Percentiles rank a stretch among this genome's conserved stretches.
phyloP scores from a whole-genome alignment of 2,329 filamentous ascomycete species.

The Diaporthe citrichinensis region DNA sequence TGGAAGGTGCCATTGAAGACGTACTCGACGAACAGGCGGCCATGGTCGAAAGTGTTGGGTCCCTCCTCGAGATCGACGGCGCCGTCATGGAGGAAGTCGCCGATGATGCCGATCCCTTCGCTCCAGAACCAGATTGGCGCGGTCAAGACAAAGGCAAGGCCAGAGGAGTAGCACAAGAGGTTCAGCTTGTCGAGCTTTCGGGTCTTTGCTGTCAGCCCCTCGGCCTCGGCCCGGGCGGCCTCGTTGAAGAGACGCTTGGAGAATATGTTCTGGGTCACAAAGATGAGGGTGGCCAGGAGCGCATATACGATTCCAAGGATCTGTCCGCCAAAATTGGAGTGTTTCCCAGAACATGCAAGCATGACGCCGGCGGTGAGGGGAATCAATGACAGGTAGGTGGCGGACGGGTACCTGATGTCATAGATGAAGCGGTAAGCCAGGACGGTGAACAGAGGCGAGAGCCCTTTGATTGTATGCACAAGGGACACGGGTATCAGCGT shows the following conservation, averaged over 20 bases:
- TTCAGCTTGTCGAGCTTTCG: slow-evolving; percentile 97
- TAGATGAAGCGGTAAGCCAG: slow-evolving; percentile 92
- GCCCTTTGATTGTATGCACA: slow-evolving; percentile 97
- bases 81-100: slow-evolving; percentile 86
- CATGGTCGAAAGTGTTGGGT: slow-evolving; percentile 81
- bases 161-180: slow-evolving; percentile 95
- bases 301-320: slow-evolving; percentile 92
- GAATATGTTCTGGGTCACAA: slow-evolving; percentile 98
- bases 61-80: slow-evolving; percentile 72
- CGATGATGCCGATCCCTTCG: slow-evolving; percentile 84
- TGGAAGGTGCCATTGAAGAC: slow-evolving; percentile 98
- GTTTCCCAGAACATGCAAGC: slow-evolving; percentile 91
- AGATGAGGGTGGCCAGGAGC: slow-evolving; percentile 90
- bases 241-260: slow-evolving; percentile 99
- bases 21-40: slow-evolving; percentile 84
- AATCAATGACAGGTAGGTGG: slow-evolving; percentile 91
- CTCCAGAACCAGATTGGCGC: slow-evolving; percentile 93
- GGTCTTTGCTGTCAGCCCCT: slow-evolving; percentile 72
- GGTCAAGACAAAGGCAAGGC: slow-evolving; percentile 89
- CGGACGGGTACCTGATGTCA: slow-evolving; percentile 86
- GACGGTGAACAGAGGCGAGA: slow-evolving; percentile 96
- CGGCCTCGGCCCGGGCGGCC: slow-evolving; percentile 85
- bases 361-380: slow-evolving; percentile 95
- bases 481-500: slow-evolving; percentile 95
- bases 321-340: slow-evolving; percentile 79